These are phyloP conservation scores for Cornus suecica DNA, from an alignment of 148 eudicot species.

Conservation along the genomic window DNA sequence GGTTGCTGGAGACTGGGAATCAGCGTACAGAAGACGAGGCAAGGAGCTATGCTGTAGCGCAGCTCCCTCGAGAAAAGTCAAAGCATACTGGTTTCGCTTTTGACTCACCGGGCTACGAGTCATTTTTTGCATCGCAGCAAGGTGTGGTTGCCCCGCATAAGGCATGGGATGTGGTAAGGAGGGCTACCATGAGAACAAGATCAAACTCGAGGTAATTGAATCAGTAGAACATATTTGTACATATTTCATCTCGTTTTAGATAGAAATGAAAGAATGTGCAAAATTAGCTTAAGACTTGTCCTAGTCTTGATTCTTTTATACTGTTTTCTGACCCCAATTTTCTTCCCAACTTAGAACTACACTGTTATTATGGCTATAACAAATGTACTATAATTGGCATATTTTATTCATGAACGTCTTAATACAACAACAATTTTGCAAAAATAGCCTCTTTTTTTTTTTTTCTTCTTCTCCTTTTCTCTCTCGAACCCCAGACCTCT, in stretches of 20 bases:
- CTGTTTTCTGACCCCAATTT: neutral
- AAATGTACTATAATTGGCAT: too few species aligned
- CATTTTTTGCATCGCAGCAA: conserved; percentile 84
- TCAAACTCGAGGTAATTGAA: conserved; percentile 30
- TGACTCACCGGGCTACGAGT: conserved; percentile 93
- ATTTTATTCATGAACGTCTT: too few species aligned
- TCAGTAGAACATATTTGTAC: neutral
- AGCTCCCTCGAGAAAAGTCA: conserved; percentile 68
- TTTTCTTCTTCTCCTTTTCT: too few species aligned
- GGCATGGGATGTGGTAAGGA: conserved; percentile 87
- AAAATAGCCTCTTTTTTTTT: too few species aligned
- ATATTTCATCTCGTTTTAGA: neutral
- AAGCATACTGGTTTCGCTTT: conserved; percentile 92
- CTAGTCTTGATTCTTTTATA: conserved; percentile 6
- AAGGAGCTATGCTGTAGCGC: conserved; percentile 69
- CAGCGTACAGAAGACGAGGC: conserved; percentile 59
- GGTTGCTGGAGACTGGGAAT: conserved; percentile 46
- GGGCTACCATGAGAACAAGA: conserved; percentile 72
- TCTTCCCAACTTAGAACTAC: too few species aligned
- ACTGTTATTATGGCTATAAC: neutral
- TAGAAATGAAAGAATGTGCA: neutral
- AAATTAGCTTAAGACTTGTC: neutral
- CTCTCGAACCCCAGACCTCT: too few species aligned
- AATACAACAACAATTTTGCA: too few species aligned
- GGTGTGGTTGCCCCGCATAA: conserved; percentile 79